Conservation (phyloP, 805 yeast species). For the Saturnispora besseyi region DNA sequence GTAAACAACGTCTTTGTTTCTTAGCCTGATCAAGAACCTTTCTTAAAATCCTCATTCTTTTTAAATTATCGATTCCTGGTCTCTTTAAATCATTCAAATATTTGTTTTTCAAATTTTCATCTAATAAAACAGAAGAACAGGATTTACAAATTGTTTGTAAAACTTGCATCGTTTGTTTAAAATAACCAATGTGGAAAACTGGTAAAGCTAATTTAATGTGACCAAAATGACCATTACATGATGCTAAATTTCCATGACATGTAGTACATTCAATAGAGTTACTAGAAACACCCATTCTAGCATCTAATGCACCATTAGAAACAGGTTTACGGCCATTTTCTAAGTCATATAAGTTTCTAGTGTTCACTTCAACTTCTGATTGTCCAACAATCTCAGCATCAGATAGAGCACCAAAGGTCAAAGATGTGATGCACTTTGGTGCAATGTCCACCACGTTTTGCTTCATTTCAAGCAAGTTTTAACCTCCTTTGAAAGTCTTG, state of each 20-base stretch:
- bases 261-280: constrained; percentile 81
- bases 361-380: constrained; percentile 87
- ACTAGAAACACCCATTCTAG: constrained; percentile 89
- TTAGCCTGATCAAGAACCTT: constrained; percentile 85
- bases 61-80: constrained; percentile 82
- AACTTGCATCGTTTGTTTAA: constrained; percentile 81
- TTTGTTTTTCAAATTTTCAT: constrained; percentile 59
- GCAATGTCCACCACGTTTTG: constrained; percentile 60
- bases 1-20: constrained; percentile 83
- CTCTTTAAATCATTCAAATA: constrained; percentile 73
- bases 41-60: constrained; percentile 84
- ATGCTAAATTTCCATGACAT: constrained; percentile 83
- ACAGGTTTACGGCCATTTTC: constrained; percentile 84
- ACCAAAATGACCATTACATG: constrained; percentile 98
- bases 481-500: neutral
- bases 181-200: constrained; percentile 95
- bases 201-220: constrained; percentile 89
- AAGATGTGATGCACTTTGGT: constrained; percentile 83
- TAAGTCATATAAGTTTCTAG: constrained; percentile 85
- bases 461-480: constrained; percentile 22
- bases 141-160: constrained; percentile 85
- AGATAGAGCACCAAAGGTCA: constrained; percentile 88
- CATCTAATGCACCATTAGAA: constrained; percentile 79
- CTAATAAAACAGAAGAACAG: constrained; percentile 72
- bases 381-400: constrained; percentile 87